Evolutionary conservation across 202 grass and related monocot species (phyloP), one percentile per base, ranked within the genome.

Genomic region (Panicum hallii): DNA sequence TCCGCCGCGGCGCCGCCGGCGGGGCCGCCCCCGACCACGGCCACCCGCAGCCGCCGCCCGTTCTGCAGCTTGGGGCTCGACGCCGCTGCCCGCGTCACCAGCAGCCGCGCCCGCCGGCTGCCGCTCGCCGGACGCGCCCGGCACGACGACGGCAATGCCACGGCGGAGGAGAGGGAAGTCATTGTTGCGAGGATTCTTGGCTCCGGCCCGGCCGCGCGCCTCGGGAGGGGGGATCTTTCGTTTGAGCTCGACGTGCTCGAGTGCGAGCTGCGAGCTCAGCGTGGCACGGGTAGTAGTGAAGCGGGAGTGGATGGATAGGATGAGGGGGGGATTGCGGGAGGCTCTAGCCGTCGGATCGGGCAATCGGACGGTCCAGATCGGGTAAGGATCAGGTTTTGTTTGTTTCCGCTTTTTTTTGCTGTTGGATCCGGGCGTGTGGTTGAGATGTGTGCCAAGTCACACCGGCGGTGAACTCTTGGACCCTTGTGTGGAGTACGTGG

Each of bases 1-100:
- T 98, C 96, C 41, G 93, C 96, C 49, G 91, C 93, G 0, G 93
- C 85, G 9, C 96, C 96, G 6, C 93, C 96, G 0, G 93, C 95
- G 17, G 93, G 95, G 2, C 95, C 95, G 0, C 95, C 95, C 0
- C 95, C 91, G 12, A 98, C 91, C 22, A 98, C 95, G 9, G 91
- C 95, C 23, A 98, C 95, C 6, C 91, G 91, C 57, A 98, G 88
- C 53, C 82, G 48, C 49, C 91, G 89, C 19, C 93, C 96, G 58
- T 28, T 83, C 15, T 88, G 69, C n/a, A 99, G 86, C 79, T 82
- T 94, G 12, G 91, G 86, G 83, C 93, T 95, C 7, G 93, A 81
- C 63, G 77, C 74, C 26, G 88, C 83, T 20, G 91, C 93, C 17
- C 93, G 89, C 70, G 92, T 48, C 50, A 61, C 42, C 12, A 90